phyloP scores from a whole-genome alignment of 108 stramenopile species.

The Nitzschia sp. region DNA sequence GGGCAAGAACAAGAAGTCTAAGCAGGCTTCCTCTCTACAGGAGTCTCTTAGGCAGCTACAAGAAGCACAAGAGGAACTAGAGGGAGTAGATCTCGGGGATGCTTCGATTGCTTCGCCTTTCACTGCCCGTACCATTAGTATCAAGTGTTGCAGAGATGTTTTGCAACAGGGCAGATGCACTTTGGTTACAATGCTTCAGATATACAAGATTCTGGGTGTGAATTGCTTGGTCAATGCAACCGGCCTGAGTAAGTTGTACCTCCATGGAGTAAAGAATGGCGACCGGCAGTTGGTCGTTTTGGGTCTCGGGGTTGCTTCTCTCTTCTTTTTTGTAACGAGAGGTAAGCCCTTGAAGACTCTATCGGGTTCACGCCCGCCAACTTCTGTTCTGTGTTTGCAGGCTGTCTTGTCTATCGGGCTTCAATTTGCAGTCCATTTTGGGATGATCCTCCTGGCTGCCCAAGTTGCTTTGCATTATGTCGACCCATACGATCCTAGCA shows the following conservation, averaged over 20 bases:
- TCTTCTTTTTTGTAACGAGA: constrained; percentile 92
- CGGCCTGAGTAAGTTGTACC: constrained; percentile 87
- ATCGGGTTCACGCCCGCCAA: constrained; percentile 74
- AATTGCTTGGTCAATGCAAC: constrained; percentile 95
- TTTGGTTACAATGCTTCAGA: constrained; percentile 90
- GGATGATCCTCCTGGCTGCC: constrained; percentile 56
- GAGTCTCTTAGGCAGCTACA: constrained; percentile 55
- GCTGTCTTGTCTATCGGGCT: constrained; percentile 73
- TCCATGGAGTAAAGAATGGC: constrained; percentile 94
- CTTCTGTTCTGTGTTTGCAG: constrained; percentile 77
- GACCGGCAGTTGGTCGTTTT: constrained; percentile 90
- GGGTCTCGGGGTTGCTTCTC: constrained; percentile 81
- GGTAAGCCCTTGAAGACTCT: constrained; percentile 87
- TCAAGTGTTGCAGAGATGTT: constrained; percentile 81
- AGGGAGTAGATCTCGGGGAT: constrained; percentile 86
- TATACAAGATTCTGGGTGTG: constrained; percentile 95
- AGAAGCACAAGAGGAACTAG: constrained; percentile 80
- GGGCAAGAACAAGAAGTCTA: constrained; percentile 31
- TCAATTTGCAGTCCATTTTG: constrained; percentile 88
- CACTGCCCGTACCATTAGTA: constrained; percentile 85
- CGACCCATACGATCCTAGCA: constrained; percentile 77
- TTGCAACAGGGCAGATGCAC: constrained; percentile 95
- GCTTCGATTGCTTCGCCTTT: constrained; percentile 98
- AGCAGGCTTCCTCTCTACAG: constrained; percentile 35
- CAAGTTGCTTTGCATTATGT: constrained; percentile 58